Evolutionary conservation across 2,329 filamentous ascomycete genomes (phyloP), one percentile per base, ranked within the genome.

Genomic region (Hypoxylon sp.): DNA sequence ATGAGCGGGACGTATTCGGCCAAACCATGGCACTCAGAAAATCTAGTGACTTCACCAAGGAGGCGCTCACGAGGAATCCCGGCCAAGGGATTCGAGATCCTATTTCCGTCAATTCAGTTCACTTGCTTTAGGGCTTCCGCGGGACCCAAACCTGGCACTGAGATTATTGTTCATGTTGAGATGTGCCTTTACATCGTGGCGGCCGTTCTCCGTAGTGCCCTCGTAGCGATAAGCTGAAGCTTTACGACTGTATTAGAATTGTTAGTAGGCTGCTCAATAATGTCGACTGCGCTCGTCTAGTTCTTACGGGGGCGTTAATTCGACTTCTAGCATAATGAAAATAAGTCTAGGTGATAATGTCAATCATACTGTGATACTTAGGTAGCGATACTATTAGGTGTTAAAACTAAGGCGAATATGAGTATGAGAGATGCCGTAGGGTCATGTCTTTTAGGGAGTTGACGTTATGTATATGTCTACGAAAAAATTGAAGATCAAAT

Each of bases 31-130:
- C 53, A 45, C 23, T 71, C 61, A 7, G 69, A 62, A 51, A 74
- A 69, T 2, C 28, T 46, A 25, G 67, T 83, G 32, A 89, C 89
- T 56, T 89, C 81, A 38, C 76, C 75, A 60, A 89, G 78, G 6
- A 90, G 82, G 69, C 80, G 77, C 49, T 79, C 82, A 67, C 76
- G 79, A 11, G 86, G 80, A 53, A 89, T 81, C 38, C 86, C 87
- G 28, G 84, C 81, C 2, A 91, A 80, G 30, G 86, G 86, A 70
- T 89, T 89, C 56, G 81, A 80, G 73, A 88, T 84, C 70, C 86
- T 87, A 36, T 69, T 70, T 10, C 65, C 43, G 25, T 69, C 32
- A 60, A 28, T 66, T 62, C 38, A 69, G 56, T 49, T 56, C 55
- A 1, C 14, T 53, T 59, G 25, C 11, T 13, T 58, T 65, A n/a